Percentiles rank a stretch among this genome's conserved stretches.
These are phyloP conservation scores for Magnaporthiopsis incrustans DNA, from an alignment of 2,329 filamentous ascomycete species.

Conservation along the genomic window DNA sequence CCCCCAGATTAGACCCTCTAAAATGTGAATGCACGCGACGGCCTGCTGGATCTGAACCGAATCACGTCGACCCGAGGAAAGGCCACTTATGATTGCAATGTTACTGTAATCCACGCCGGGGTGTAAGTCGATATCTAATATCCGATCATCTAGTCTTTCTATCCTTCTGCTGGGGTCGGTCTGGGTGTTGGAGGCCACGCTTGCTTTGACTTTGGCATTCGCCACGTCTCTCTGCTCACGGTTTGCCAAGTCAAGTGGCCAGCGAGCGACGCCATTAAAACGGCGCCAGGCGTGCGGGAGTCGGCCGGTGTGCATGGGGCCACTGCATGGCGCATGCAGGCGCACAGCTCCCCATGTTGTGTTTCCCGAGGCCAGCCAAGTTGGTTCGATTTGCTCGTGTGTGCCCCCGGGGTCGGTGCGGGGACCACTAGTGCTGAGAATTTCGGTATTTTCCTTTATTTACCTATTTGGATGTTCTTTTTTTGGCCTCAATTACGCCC, in stretches of 20 bases:
- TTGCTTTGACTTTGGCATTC: neutral
- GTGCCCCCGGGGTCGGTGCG: neutral
- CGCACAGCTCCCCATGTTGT: neutral
- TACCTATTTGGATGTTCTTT: neutral
- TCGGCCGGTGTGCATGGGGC: neutral
- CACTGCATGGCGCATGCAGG: neutral
- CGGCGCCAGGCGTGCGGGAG: too few relatives aligned
- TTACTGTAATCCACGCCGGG: neutral
- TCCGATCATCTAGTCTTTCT: neutral
- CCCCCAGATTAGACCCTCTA: too few relatives aligned
- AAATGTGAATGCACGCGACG: neutral
- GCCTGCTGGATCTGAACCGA: neutral
- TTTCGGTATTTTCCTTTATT: neutral
- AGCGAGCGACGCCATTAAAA: neutral
- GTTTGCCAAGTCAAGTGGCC: neutral
- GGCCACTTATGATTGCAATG: too few relatives aligned
- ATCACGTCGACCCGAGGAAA: neutral
- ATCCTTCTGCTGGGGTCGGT: neutral
- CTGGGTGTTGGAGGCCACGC: neutral
- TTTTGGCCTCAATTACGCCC: neutral
- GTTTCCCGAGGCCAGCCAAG: neutral
- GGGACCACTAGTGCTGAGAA: neutral
- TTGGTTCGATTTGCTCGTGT: neutral
- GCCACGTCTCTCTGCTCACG: neutral
- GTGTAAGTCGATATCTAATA: neutral